Evolutionary conservation across 257 asterid genomes (phyloP).

Genomic region (Vinca minor): DNA sequence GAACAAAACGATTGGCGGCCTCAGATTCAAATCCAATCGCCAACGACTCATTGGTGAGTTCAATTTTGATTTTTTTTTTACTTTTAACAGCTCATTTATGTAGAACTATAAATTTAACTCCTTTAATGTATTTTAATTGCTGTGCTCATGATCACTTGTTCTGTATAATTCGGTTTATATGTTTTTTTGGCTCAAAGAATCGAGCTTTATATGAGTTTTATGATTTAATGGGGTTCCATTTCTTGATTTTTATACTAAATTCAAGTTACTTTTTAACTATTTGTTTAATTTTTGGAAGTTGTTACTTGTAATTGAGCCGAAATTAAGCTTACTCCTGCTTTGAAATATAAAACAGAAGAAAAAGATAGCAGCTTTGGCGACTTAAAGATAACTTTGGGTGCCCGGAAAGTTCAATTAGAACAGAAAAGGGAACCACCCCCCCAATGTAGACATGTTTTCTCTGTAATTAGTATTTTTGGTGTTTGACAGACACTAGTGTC

Average conservation of each 20-base stretch:
- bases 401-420: too few relatives aligned
- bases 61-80: background rate
- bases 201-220: too few relatives aligned
- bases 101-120: background rate
- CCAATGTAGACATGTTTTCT: background rate
- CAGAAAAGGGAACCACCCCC: too few relatives aligned
- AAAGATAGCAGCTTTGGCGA: too few relatives aligned
- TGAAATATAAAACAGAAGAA: background rate
- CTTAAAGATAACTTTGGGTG: too few relatives aligned
- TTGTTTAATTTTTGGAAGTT: background rate
- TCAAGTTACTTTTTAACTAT: background rate
- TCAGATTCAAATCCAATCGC: slow-evolving; percentile 50
- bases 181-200: background rate
- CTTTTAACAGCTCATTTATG: too few relatives aligned
- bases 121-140: background rate
- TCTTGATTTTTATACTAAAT: background rate
- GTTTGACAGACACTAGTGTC: background rate
- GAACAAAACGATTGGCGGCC: slow-evolving; percentile 63
- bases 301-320: slow-evolving; percentile 1
- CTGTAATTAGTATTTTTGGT: background rate
- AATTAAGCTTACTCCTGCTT: background rate
- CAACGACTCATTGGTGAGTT: slow-evolving; percentile 52
- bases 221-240: too few relatives aligned
- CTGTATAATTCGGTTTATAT: background rate
- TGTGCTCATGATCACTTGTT: background rate